Evolutionary conservation across 2,329 filamentous ascomycete species (phyloP).

Genomic region (Thielaviopsis cerberus): DNA sequence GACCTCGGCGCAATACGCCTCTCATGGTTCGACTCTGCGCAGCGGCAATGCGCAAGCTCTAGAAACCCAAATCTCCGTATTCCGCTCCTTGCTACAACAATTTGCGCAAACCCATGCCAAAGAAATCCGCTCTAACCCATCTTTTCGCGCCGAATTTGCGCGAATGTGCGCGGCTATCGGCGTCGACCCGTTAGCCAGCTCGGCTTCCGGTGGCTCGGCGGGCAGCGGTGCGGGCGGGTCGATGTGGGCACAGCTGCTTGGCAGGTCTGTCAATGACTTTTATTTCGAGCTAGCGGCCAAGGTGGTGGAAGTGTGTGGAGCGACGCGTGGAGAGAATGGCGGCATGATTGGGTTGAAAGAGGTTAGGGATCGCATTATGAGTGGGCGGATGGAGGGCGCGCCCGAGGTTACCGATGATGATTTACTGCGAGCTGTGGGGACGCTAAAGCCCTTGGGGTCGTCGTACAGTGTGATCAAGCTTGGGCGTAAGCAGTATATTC

Average conservation of each 20-base stretch:
- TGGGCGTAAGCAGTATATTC: constrained; percentile 69
- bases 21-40: constrained; percentile 74
- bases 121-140: constrained; percentile 87
- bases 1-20: constrained; percentile 74
- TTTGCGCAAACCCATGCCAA: constrained; percentile 89
- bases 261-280: constrained; percentile 86
- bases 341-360: constrained; percentile 74
- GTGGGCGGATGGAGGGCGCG: constrained; percentile 55
- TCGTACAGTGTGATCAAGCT: constrained; percentile 74
- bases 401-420: constrained; percentile 81
- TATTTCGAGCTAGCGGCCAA: constrained; percentile 96
- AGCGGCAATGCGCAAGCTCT: constrained; percentile 69
- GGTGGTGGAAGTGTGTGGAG: constrained; percentile 79
- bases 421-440: constrained; percentile 71
- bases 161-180: constrained; percentile 97
- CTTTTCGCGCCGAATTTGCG: constrained; percentile 89
- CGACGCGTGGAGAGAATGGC: constrained; percentile 76
- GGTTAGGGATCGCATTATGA: constrained; percentile 56
- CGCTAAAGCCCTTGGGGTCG: constrained; percentile 69
- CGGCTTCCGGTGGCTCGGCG: constrained; percentile 16
- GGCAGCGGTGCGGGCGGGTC: constrained; percentile 37
- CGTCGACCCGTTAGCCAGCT: constrained; percentile 67
- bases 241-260: constrained; percentile 84
- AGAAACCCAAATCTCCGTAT: constrained; percentile 83
- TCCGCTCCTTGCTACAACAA: constrained; percentile 84